Conservation (phyloP, 768 basidiomycete species). For the Xerocomus spinulosus region DNA sequence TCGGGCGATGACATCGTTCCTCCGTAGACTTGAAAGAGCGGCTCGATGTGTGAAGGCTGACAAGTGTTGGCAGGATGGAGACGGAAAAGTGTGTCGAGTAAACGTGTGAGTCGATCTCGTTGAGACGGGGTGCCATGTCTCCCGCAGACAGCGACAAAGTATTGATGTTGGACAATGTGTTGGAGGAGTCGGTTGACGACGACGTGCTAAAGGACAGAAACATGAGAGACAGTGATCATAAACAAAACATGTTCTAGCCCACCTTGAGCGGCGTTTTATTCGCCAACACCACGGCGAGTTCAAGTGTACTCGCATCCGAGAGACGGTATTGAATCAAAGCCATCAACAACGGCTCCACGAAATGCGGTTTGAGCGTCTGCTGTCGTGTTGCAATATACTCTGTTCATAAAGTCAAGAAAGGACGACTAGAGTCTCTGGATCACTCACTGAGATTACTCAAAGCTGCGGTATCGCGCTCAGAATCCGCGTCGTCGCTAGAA, state of each 20-base stretch:
- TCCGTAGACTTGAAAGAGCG: constrained; percentile 67
- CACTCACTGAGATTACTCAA: constrained; percentile 40
- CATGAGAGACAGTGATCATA: neutral
- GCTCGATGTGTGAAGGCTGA: constrained; percentile 78
- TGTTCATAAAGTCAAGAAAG: constrained; percentile 3
- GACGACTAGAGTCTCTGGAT: neutral
- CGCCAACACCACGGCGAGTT: constrained; percentile 41
- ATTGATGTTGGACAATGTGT: constrained; percentile 63
- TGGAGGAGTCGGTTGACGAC: constrained; percentile 75
- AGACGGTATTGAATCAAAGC: constrained; percentile 62
- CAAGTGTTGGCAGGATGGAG: constrained; percentile 80
- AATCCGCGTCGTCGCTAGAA: constrained; percentile 30
- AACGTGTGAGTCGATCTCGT: constrained; percentile 47
- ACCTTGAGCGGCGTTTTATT: constrained; percentile 59
- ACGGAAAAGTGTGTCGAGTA: constrained; percentile 65
- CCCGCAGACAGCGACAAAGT: constrained; percentile 49
- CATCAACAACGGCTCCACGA: constrained; percentile 69
- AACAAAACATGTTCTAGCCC: constrained; percentile 8
- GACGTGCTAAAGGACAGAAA: constrained; percentile 45
- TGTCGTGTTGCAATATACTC: constrained; percentile 12
- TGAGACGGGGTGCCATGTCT: constrained; percentile 20
- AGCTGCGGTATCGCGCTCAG: constrained; percentile 16
- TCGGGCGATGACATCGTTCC: constrained; percentile 70
- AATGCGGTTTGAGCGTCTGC: constrained; percentile 41
- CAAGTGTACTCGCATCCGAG: constrained; percentile 35